Percentiles rank a stretch among this genome's conserved stretches.
phyloP scores from a whole-genome alignment of 331 rosid genomes.

The Quercus phellos region DNA sequence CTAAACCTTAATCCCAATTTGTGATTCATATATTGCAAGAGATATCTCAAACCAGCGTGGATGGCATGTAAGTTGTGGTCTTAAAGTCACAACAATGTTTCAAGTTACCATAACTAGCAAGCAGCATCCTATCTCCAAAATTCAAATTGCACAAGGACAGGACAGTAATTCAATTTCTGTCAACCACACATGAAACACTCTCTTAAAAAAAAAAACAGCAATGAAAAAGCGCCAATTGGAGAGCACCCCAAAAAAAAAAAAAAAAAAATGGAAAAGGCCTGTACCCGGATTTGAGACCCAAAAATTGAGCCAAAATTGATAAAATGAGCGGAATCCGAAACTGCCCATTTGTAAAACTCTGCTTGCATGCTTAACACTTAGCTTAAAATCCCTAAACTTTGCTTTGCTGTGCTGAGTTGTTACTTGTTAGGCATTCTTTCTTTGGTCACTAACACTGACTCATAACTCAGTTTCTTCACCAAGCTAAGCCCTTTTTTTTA shows the following conservation, averaged over 20 bases:
- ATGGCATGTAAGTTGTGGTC: neutral
- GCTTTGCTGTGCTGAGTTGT: constrained; percentile 13
- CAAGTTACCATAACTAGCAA: no score
- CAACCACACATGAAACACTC: neutral
- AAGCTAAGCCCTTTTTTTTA: constrained; percentile 26
- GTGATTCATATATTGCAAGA: neutral
- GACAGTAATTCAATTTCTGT: constrained; percentile 15
- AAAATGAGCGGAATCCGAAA: constrained; percentile 27
- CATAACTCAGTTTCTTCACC: neutral
- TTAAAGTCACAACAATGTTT: neutral
- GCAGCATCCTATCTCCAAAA: neutral
- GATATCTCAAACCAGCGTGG: neutral
- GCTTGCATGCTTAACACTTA: constrained; percentile 40
- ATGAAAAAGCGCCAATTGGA: constrained; percentile 27
- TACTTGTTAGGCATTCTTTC: constrained; percentile 2
- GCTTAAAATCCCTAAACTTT: constrained; percentile 26
- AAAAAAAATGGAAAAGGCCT: neutral
- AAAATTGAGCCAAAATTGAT: constrained; percentile 17
- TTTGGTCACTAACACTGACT: neutral
- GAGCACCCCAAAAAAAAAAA: neutral
- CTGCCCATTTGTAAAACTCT: constrained; percentile 16
- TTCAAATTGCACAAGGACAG: neutral
- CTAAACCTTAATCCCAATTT: neutral
- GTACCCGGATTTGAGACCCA: constrained; percentile 25
- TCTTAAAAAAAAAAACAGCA: constrained; percentile 7